Conservation (phyloP, 2,329 filamentous ascomycete genomes). For the Biscogniauxia sp. region DNA sequence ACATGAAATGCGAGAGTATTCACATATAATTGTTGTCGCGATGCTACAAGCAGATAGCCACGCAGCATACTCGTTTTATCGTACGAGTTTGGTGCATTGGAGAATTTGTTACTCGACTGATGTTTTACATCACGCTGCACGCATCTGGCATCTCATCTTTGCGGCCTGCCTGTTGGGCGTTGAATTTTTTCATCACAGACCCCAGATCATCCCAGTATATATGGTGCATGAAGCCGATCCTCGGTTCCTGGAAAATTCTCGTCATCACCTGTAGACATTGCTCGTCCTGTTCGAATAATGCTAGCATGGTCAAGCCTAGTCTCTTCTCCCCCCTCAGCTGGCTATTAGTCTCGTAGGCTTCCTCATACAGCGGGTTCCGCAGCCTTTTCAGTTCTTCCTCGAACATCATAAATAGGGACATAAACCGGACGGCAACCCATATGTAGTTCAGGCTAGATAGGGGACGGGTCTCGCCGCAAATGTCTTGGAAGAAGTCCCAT, state of each 20-base stretch:
- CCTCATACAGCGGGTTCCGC: slow-evolving; percentile 30
- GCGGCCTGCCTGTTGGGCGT: neutral
- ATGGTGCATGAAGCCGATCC: slow-evolving; percentile 27
- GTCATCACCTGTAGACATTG: slow-evolving; percentile 34
- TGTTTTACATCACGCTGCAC: neutral
- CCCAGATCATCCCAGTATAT: slow-evolving; percentile 35
- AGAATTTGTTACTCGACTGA: too few species aligned
- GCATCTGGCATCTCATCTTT: neutral
- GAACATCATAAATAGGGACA: slow-evolving; percentile 27
- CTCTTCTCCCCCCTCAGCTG: slow-evolving; percentile 18
- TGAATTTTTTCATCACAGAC: neutral
- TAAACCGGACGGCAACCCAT: slow-evolving; percentile 22
- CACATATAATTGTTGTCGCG: too few species aligned
- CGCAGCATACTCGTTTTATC: too few species aligned
- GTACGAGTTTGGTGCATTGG: too few species aligned
- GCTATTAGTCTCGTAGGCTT: slow-evolving; percentile 28
- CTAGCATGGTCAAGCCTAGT: slow-evolving; percentile 25
- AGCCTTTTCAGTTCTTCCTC: slow-evolving; percentile 27
- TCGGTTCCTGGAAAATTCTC: slow-evolving; percentile 25
- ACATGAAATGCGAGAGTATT: too few species aligned
- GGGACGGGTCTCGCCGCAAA: slow-evolving; percentile 27
- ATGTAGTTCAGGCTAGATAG: slow-evolving; percentile 37
- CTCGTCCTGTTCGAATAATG: slow-evolving; percentile 26
- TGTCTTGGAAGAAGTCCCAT: slow-evolving; percentile 28
- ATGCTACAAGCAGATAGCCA: too few species aligned